phyloP scores from a whole-genome alignment of 83 land plant species.

The Larix sibirica region DNA sequence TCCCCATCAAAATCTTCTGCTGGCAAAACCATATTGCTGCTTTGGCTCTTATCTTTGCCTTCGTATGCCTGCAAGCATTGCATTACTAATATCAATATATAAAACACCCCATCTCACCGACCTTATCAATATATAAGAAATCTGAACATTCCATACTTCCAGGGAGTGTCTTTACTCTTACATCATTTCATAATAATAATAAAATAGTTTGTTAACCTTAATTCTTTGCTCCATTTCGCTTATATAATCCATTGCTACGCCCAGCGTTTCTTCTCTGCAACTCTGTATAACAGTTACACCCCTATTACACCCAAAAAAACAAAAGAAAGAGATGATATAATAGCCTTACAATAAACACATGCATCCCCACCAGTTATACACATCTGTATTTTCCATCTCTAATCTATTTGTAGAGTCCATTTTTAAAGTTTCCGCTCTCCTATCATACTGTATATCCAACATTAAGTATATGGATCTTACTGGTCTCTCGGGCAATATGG shows the following conservation, averaged over 20 bases:
- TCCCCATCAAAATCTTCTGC: constrained; percentile 4
- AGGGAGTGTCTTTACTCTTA: background rate
- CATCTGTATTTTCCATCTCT: too few relatives aligned
- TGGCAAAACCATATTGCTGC: background rate
- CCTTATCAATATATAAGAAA: background rate
- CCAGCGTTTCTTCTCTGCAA: background rate
- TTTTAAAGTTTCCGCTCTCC: too few relatives aligned
- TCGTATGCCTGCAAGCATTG: background rate
- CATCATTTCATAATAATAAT: too few relatives aligned
- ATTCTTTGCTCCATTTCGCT: constrained; percentile 10
- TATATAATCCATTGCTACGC: background rate
- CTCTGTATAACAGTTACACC: background rate
- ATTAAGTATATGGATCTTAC: background rate
- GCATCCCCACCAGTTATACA: too few relatives aligned
- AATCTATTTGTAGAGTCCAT: too few relatives aligned
- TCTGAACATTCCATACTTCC: background rate
- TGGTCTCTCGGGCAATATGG: constrained; percentile 5
- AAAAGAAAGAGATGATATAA: background rate
- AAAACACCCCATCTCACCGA: background rate
- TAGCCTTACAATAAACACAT: too few relatives aligned
- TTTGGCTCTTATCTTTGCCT: background rate
- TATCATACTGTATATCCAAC: background rate
- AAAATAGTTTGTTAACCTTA: background rate
- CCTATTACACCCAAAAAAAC: background rate
- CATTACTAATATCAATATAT: too few relatives aligned